Percentiles rank a stretch among this genome's conserved stretches.
phyloP scores from a whole-genome alignment of 2,329 filamentous ascomycete species.

The Xylariomycetidae sp. region DNA sequence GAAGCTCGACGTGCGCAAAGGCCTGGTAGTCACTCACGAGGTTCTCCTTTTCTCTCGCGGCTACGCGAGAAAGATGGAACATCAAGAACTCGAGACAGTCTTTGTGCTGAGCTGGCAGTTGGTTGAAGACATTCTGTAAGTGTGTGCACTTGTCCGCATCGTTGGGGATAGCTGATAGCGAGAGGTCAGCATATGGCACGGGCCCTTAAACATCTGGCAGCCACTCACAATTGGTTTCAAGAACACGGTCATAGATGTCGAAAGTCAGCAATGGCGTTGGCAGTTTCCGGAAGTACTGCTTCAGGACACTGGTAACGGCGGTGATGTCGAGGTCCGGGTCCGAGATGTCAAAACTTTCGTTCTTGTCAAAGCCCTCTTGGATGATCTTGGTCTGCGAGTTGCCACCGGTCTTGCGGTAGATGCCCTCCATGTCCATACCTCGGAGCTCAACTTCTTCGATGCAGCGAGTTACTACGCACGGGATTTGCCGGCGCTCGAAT shows the following conservation, averaged over 20 bases:
- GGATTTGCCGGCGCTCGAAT: slow-evolving; percentile 82
- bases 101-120: slow-evolving; percentile 75
- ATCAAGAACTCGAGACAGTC: slow-evolving; percentile 91
- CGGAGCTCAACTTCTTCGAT: slow-evolving; percentile 94
- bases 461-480: slow-evolving; percentile 83
- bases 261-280: slow-evolving; percentile 86
- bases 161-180: slow-evolving; percentile 53
- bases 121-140: slow-evolving; percentile 66
- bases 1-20: too few relatives aligned
- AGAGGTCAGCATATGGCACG: too few relatives aligned
- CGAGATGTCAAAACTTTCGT: slow-evolving; percentile 82
- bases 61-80: slow-evolving; percentile 85
- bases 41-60: slow-evolving; percentile 76
- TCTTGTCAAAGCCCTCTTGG: slow-evolving; percentile 85
- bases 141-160: slow-evolving; percentile 63
- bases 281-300: slow-evolving; percentile 95
- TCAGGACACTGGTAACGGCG: slow-evolving; percentile 88
- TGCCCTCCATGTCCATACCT: slow-evolving; percentile 95
- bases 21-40: slow-evolving; percentile 49
- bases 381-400: slow-evolving; percentile 86
- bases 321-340: slow-evolving; percentile 93
- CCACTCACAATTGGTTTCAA: slow-evolving; percentile 69
- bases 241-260: slow-evolving; percentile 81
- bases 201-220: too few relatives aligned
- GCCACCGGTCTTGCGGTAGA: slow-evolving; percentile 95